Conservation (phyloP, 2,329 filamentous ascomycete genomes). For the Fusarium sp. region DNA sequence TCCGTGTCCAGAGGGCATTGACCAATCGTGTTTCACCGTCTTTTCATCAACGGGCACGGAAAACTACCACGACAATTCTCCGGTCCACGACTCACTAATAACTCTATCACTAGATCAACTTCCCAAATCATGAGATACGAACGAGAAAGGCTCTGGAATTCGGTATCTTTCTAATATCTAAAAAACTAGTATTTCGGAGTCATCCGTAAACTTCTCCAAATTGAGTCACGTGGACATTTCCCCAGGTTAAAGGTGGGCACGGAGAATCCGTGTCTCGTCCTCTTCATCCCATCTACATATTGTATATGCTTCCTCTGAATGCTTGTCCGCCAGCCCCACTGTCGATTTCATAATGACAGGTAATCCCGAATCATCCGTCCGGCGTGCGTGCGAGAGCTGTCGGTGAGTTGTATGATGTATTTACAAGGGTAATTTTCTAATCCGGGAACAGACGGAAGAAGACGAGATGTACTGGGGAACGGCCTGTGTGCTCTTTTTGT, state of each 20-base stretch:
- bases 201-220: conserved; percentile 3
- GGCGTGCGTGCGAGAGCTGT: conserved; percentile 31
- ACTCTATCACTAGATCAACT: background rate
- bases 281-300: background rate
- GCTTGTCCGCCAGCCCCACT: background rate
- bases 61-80: conserved; percentile 10
- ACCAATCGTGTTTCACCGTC: conserved; percentile 29
- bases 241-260: conserved; percentile 14
- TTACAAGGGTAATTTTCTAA: background rate
- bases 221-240: conserved; percentile 12
- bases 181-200: background rate
- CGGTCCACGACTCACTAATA: background rate
- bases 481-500: conserved; percentile 38
- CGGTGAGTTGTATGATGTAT: conserved; percentile 13
- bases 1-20: conserved; percentile 20
- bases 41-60: conserved; percentile 23
- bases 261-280: conserved; percentile 12
- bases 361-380: conserved; percentile 18
- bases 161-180: background rate
- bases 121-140: background rate
- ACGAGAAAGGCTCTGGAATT: background rate
- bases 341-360: conserved; percentile 3
- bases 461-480: conserved; percentile 39
- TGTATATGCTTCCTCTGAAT: background rate
- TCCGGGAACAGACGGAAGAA: conserved; percentile 31